phyloP scores from a whole-genome alignment of 331 rosid genomes.

The Erythrophleum ivorense region DNA sequence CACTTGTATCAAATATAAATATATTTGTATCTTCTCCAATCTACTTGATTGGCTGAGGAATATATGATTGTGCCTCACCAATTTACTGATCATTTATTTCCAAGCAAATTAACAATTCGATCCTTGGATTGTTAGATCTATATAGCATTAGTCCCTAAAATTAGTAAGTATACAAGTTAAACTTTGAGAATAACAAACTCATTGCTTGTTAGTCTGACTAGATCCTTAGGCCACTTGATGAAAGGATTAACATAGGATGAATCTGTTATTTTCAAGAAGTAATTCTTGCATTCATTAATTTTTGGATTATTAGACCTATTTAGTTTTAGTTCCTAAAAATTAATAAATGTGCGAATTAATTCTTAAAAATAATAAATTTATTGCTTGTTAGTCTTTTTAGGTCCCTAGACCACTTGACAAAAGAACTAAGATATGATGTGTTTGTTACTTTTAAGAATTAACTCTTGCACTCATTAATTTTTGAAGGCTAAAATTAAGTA shows the following conservation, averaged over 20 bases:
- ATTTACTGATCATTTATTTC: conserved; percentile 25
- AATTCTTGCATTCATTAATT: neutral
- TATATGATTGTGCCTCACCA: conserved; percentile 43
- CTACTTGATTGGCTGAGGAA: conserved; percentile 42
- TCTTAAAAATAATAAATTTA: neutral
- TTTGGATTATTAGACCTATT: too few relatives aligned
- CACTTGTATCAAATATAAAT: conserved; percentile 30
- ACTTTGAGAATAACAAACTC: too few relatives aligned
- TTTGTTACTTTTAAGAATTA: neutral
- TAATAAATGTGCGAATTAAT: too few relatives aligned
- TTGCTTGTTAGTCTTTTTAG: too few relatives aligned
- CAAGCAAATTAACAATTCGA: neutral
- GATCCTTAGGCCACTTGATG: neutral
- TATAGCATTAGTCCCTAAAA: neutral
- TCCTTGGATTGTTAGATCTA: neutral
- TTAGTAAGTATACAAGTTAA: neutral
- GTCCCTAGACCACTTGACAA: too few relatives aligned
- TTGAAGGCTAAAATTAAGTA: neutral
- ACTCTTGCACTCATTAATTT: neutral
- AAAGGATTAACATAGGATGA: neutral
- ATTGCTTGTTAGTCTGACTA: neutral
- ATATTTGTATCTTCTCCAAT: conserved; percentile 45
- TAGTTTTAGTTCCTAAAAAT: too few relatives aligned
- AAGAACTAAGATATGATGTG: neutral
- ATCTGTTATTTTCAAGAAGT: neutral